Evolutionary conservation across 2,329 filamentous ascomycete species (phyloP).

Genomic region (Dendrostoma leiphaemia): DNA sequence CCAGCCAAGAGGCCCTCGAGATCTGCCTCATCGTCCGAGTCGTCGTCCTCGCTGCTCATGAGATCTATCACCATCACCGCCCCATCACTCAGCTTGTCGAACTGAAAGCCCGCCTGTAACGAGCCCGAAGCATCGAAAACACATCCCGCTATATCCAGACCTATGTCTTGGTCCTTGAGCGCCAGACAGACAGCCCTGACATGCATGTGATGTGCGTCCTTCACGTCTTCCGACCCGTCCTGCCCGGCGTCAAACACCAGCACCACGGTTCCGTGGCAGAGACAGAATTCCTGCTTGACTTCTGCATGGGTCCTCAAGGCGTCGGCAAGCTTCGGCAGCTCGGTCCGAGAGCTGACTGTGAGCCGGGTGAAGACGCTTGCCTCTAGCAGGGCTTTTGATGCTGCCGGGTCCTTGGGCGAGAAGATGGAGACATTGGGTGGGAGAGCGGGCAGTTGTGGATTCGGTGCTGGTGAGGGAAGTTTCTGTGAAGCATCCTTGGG

Average conservation of each 20-base stretch:
- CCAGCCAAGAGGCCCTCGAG: constrained; percentile 13
- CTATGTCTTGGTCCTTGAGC: constrained; percentile 22
- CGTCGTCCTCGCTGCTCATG: constrained; percentile 20
- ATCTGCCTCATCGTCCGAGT: constrained; percentile 19
- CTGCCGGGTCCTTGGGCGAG: constrained; percentile 12
- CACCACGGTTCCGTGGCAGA: constrained; percentile 18
- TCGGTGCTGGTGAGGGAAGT: neutral
- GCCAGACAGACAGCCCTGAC: constrained; percentile 23
- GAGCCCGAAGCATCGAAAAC: constrained; percentile 19
- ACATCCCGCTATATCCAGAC: constrained; percentile 23
- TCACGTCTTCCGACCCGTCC: constrained; percentile 7
- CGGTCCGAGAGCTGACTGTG: constrained; percentile 18
- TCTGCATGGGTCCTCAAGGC: constrained; percentile 9
- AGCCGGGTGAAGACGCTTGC: constrained; percentile 22
- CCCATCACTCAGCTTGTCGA: constrained; percentile 22
- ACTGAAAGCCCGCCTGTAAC: constrained; percentile 23
- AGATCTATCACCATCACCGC: constrained; percentile 23
- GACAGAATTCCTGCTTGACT: constrained; percentile 18
- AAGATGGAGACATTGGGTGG: constrained; percentile 24
- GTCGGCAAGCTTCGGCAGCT: constrained; percentile 13
- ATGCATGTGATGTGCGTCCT: constrained; percentile 23
- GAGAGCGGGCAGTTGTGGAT: constrained; percentile 6
- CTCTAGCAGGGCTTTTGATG: constrained; percentile 17
- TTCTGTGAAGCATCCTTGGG: no score
- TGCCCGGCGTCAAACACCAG: constrained; percentile 20